Base-by-base conservation (phyloP, 371 early-diverging fungal species). In the Saksenaea oblongispora region DNA sequence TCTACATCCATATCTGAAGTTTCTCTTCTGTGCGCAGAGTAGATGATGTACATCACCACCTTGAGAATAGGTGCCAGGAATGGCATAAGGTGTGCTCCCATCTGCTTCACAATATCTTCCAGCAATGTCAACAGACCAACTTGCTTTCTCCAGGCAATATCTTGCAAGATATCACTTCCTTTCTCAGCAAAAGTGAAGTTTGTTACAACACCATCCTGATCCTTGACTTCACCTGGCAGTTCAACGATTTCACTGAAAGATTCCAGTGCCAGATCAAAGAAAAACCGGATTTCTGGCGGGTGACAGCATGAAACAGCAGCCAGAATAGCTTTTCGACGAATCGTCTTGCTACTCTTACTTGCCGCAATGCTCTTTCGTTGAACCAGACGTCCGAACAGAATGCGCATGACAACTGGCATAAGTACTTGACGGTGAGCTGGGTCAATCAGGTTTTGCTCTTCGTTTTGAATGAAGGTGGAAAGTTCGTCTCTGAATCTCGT, bases 331-430 rank as follows among this genome's bases (percentile, higher is more conserved):
- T 79, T 80, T 54, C 95, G 84, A 9, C 96, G 87, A 0, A 89
- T 82, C 28, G 74, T 73, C 22, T 51, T 65, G 15, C 63, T 65
- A 37, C 74, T 75, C 67, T 90, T 84, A 35, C 85, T 89, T 13
- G 87, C 80, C 54, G 87, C 83, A 59, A 87, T 84, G 28, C 87
- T 83, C 14, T 81, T 82, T 37, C 91, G 81, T 42, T 86, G 86
- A 53, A 93, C 84, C 63, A 95, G 76, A 68, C 95, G 93, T 22
- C 99, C 99, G 69, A 91, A 95, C 9, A 98, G 82, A 27, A 98
- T 70, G 24, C 96, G 90, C 64, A 91, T 79, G 1, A 97, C 66
- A 31, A 94, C 79, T 14, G 88, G 88, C 83, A 93, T 85, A 24
- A 93, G 62, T 31, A 82, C 82, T 5, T 74, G 73, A 27, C 92